phyloP scores from a whole-genome alignment of 306 rosid species.

The Dryas drummondii region DNA sequence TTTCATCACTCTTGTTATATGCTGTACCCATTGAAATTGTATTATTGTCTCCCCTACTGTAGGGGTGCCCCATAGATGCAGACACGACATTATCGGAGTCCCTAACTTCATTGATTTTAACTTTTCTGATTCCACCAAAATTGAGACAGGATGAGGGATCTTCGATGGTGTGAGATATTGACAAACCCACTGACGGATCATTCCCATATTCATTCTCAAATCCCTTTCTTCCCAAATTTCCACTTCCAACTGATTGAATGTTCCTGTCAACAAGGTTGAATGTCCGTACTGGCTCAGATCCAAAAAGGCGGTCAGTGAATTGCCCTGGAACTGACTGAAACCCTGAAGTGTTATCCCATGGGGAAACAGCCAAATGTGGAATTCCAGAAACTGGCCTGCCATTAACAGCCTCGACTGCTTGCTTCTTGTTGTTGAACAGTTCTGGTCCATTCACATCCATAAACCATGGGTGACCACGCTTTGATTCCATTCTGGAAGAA shows the following conservation, averaged over 20 bases:
- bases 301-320: conserved; percentile 67
- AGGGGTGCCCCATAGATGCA: conserved; percentile 56
- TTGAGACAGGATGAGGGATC: conserved; percentile 67
- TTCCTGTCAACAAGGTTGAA: conserved; percentile 68
- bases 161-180: conserved; percentile 59
- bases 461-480: conserved; percentile 84
- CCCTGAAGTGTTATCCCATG: conserved; percentile 71
- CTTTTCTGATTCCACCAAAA: conserved; percentile 84
- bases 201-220: conserved; percentile 61
- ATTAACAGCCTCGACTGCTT: conserved; percentile 62
- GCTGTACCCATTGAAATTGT: conserved; percentile 47
- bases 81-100: conserved; percentile 62
- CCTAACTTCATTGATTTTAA: conserved; percentile 93
- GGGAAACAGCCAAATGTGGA: conserved; percentile 53
- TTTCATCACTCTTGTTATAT: conserved; percentile 52
- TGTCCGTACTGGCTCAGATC: conserved; percentile 57
- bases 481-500: conserved; percentile 70
- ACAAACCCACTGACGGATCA: conserved; percentile 64
- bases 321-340: conserved; percentile 77
- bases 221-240: conserved; percentile 58
- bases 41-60: conserved; percentile 45
- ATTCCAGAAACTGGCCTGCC: conserved; percentile 60
- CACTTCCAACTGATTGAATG: conserved; percentile 53
- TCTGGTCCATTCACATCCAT: conserved; percentile 65
- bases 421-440: conserved; percentile 65